Evolutionary conservation across 345 rosid species (phyloP).

Genomic region (Lepidium aucheri): DNA sequence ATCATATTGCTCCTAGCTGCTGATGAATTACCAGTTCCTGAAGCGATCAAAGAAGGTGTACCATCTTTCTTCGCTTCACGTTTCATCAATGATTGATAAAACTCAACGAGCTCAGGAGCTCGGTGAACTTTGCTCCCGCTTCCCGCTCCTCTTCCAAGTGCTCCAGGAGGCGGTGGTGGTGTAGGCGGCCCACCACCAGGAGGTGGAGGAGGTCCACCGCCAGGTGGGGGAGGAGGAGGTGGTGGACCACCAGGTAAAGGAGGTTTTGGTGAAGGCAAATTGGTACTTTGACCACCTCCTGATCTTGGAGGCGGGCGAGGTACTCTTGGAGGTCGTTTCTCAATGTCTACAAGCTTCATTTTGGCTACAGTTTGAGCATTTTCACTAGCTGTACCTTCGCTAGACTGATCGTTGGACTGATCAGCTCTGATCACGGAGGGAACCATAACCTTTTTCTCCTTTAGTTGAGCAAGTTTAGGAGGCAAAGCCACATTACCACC

Average conservation of each 20-base stretch:
- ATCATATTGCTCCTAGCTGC: slow-evolving; percentile 93
- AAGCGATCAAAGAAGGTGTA: slow-evolving; percentile 50
- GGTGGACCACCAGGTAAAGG: slow-evolving; percentile 44
- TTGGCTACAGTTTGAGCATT: slow-evolving; percentile 45
- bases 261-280: slow-evolving; percentile 33
- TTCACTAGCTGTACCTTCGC: slow-evolving; percentile 44
- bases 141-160: slow-evolving; percentile 67
- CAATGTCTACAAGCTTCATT: slow-evolving; percentile 63
- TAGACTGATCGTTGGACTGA: slow-evolving; percentile 30
- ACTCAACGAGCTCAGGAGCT: slow-evolving; percentile 93
- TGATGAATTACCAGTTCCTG: slow-evolving; percentile 53
- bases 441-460: slow-evolving; percentile 44
- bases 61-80: slow-evolving; percentile 93
- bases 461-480: slow-evolving; percentile 63
- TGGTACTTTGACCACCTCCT: slow-evolving; percentile 29
- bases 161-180: slow-evolving; percentile 92
- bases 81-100: slow-evolving; percentile 92
- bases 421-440: slow-evolving; percentile 27
- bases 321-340: slow-evolving; percentile 80
- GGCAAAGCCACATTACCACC: slow-evolving; percentile 53
- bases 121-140: slow-evolving; percentile 77
- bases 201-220: slow-evolving; percentile 49
- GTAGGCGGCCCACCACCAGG: slow-evolving; percentile 66
- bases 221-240: slow-evolving; percentile 46
- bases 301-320: slow-evolving; percentile 85